Evolutionary conservation across 1,284 basidiomycete species (phyloP).

Genomic region (Megacollybia platyphylla): DNA sequence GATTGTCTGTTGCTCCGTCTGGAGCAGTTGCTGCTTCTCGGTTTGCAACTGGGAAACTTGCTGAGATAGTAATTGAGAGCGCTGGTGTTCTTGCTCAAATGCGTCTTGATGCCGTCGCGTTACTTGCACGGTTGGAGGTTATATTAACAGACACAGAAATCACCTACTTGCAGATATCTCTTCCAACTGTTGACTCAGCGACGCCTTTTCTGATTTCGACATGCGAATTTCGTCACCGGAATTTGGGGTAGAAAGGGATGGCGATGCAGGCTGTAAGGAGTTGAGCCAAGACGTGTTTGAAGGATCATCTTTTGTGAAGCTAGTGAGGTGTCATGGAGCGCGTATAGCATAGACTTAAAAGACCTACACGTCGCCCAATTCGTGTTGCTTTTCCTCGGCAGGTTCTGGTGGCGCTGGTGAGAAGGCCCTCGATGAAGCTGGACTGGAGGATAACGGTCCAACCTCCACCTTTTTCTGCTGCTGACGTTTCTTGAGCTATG

Average conservation of each 20-base stretch:
- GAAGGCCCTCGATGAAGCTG: constrained; percentile 35
- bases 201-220: constrained; percentile 15
- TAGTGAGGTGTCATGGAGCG: constrained; percentile 8
- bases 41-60: constrained; percentile 16
- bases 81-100: constrained; percentile 14
- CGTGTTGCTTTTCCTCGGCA: constrained; percentile 25
- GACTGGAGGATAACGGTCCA: constrained; percentile 26
- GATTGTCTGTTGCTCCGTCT: constrained; percentile 54
- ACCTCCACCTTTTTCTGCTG: constrained; percentile 43
- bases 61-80: constrained; percentile 17
- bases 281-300: constrained; percentile 44
- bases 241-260: constrained; percentile 11
- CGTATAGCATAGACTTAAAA: background rate
- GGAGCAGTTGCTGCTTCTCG: constrained; percentile 21
- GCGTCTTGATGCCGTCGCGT: constrained; percentile 14
- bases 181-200: constrained; percentile 14
- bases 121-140: background rate
- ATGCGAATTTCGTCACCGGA: background rate
- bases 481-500: constrained; percentile 62
- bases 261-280: constrained; percentile 37
- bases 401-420: constrained; percentile 31
- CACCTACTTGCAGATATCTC: constrained; percentile 15
- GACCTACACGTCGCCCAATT: constrained; percentile 42
- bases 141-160: background rate
- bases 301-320: constrained; percentile 24